Percentiles rank a stretch among this genome's conserved stretches.
phyloP scores from a whole-genome alignment of 108 stramenopile genomes.

The Cyclotella baltica region DNA sequence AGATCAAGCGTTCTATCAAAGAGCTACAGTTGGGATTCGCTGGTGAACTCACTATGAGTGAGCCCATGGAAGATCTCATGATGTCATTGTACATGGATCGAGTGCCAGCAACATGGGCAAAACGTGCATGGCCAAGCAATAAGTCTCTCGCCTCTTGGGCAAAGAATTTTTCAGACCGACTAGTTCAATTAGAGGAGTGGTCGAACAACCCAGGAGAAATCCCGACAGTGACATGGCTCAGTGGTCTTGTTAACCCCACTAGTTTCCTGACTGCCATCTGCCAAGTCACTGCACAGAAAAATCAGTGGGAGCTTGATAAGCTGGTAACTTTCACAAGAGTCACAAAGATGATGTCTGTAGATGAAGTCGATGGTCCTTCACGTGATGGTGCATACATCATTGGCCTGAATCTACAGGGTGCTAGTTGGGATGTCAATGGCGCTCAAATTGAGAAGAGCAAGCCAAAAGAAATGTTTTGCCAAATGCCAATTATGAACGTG shows the following conservation, averaged over 20 bases:
- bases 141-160: conserved; percentile 75
- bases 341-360: conserved; percentile 73
- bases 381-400: conserved; percentile 88
- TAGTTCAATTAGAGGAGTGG: conserved; percentile 90
- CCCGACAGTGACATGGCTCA: conserved; percentile 90
- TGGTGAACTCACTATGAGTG: conserved; percentile 93
- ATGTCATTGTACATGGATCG: conserved; percentile 75
- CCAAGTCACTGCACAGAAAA: conserved; percentile 90
- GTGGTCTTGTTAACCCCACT: conserved; percentile 87
- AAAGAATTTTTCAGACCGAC: conserved; percentile 69
- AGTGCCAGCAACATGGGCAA: conserved; percentile 83
- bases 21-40: conserved; percentile 90
- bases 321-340: conserved; percentile 90
- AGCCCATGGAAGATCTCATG: conserved; percentile 87
- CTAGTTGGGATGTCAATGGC: conserved; percentile 77
- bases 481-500: conserved; percentile 87
- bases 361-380: conserved; percentile 75
- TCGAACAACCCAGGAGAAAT: conserved; percentile 83
- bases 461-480: conserved; percentile 93
- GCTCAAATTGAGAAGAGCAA: conserved; percentile 68
- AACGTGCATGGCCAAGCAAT: conserved; percentile 84
- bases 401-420: conserved; percentile 86
- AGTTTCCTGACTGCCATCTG: conserved; percentile 93
- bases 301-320: conserved; percentile 87
- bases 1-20: conserved; percentile 85